Percentiles rank a stretch among this genome's conserved stretches.
Evolutionary conservation across 306 rosid genomes (phyloP).

Genomic region (Quercus gilva): DNA sequence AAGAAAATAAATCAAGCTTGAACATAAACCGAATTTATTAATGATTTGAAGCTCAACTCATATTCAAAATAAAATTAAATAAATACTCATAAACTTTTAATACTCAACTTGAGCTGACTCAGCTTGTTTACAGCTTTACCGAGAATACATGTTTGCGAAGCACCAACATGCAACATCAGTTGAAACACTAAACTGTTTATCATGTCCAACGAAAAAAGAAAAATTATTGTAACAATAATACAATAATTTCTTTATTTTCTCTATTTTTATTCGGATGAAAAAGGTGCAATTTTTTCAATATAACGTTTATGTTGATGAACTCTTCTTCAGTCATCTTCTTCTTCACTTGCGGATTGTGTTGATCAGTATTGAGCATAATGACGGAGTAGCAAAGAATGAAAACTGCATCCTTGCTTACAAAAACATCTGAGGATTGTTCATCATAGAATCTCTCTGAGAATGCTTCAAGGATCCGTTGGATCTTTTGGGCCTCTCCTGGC

Average conservation of each 20-base stretch:
- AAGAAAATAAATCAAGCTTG: too few relatives aligned
- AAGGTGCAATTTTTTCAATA: too few relatives aligned
- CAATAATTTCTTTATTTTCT: background rate
- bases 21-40: too few relatives aligned
- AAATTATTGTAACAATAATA: background rate
- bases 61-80: too few relatives aligned
- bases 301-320: slow-evolving; percentile 34
- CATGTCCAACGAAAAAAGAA: background rate
- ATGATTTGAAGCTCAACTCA: too few relatives aligned
- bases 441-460: slow-evolving; percentile 69
- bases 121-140: too few relatives aligned
- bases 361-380: slow-evolving; percentile 95
- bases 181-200: background rate
- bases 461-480: slow-evolving; percentile 76
- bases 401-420: slow-evolving; percentile 78
- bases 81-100: too few relatives aligned
- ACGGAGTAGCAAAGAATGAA: slow-evolving; percentile 80
- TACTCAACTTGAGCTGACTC: too few relatives aligned
- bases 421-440: slow-evolving; percentile 60
- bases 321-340: slow-evolving; percentile 95
- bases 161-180: background rate
- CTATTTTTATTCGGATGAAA: too few relatives aligned
- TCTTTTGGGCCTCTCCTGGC: slow-evolving; percentile 96
- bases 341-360: slow-evolving; percentile 95
- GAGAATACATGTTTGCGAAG: too few relatives aligned